These are phyloP conservation scores for Amanita jacksonii DNA, from an alignment of 768 basidiomycete species.

Conservation along the genomic window DNA sequence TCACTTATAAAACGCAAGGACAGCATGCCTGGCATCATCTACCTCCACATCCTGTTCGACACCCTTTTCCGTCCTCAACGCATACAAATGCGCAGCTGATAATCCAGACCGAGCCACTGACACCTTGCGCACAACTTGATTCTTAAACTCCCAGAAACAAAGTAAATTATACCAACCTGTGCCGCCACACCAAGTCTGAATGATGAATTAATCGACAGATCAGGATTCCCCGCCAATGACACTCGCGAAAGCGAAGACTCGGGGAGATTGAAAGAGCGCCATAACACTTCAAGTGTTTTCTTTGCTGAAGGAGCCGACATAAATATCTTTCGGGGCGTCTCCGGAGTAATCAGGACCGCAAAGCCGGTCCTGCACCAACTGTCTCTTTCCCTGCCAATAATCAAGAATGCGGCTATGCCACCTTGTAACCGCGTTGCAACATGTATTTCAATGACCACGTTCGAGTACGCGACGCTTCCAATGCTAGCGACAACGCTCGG, in stretches of 20 bases:
- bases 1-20: slow-evolving; percentile 41
- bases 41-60: slow-evolving; percentile 39
- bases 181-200: slow-evolving; percentile 45
- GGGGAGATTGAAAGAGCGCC: slow-evolving; percentile 33
- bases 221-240: slow-evolving; percentile 27
- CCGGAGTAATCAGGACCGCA: no score
- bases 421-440: no score
- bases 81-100: slow-evolving; percentile 41
- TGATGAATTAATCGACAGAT: slow-evolving; percentile 39
- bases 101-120: slow-evolving; percentile 42
- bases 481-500: no score
- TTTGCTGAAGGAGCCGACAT: slow-evolving; percentile 6
- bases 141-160: neutral
- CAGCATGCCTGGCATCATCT: slow-evolving; percentile 47
- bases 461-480: no score
- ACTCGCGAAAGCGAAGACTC: slow-evolving; percentile 25
- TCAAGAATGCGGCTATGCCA: no score
- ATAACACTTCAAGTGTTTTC: slow-evolving; percentile 21
- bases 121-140: slow-evolving; percentile 19
- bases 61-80: slow-evolving; percentile 28
- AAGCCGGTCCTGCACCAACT: no score
- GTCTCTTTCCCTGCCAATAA: no score
- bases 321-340: no score
- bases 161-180: slow-evolving; percentile 28
- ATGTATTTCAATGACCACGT: no score